Base-by-base conservation (phyloP, 2,329 filamentous ascomycete species). In the Paraphaeosphaeria sporulosa region DNA sequence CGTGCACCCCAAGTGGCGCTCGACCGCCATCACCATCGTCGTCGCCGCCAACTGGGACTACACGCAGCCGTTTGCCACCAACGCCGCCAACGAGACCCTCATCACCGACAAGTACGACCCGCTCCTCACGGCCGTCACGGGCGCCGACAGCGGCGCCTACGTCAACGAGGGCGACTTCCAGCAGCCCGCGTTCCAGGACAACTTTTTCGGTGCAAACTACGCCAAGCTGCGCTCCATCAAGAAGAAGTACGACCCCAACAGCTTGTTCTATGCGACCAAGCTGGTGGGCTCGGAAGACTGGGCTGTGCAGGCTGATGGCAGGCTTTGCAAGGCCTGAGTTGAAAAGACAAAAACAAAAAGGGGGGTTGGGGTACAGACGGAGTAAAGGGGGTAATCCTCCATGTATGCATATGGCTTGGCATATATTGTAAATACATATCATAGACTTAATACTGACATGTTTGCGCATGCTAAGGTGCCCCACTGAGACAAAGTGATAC, bases 101-200 rank as follows among this genome's bases (percentile, higher is more conserved):
- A 47, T 9, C 21, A 27, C 19, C 44, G 15, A 47, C 21, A 47
- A 19, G 12, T 47, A 47, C 44, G 44, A 47, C 19, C 44, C 44
- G 15, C 44, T 23, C n/a, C 44, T 47, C 23, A 21, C 21, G 19
- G 9, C 10, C 23, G 8, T 47, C n/a, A 47, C 44, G 30, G 30
- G 30, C 13, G n/a, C 44, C 2, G 44, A 21, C 12, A 15, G 44
- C 15, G 44, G 44, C 8, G 15, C 44, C 21, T 47, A 47, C 44
- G 13, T 47, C 44, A 47, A 47, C 13, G 44, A 47, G 21, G 44
- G 44, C 23, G 44, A 47, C 44, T 47, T 47, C 44, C 21, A 47
- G n/a, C 21, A 47, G 8, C 44, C 44, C 10, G 12, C 21, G 8
- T 50, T 25, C 25, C 30, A 50, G 17, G 13, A 19, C 15, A 34